Evolutionary conservation across 257 asterid species (phyloP).

Genomic region (Penstemon eatonii): DNA sequence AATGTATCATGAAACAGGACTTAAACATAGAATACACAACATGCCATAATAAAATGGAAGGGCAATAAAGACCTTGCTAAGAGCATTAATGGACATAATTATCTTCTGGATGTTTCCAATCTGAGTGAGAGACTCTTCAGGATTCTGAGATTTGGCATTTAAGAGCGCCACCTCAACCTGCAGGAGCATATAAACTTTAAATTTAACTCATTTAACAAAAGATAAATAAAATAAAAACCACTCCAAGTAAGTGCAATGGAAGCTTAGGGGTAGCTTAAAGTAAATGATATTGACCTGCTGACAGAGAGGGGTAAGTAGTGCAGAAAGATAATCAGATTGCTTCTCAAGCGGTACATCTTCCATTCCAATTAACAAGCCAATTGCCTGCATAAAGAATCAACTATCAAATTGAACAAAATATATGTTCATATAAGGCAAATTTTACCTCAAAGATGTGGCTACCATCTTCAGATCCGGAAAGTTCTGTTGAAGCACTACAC

Average conservation of each 20-base stretch:
- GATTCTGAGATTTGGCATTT: slow-evolving; percentile 60
- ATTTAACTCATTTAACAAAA: slow-evolving; percentile 3
- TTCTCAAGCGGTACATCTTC: slow-evolving; percentile 88
- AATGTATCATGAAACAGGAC: too few species aligned
- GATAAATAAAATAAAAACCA: background rate
- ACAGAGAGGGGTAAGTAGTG: slow-evolving; percentile 86
- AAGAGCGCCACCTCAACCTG: slow-evolving; percentile 76
- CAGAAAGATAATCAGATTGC: slow-evolving; percentile 79
- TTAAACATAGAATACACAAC: too few species aligned
- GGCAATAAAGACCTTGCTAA: slow-evolving; percentile 76
- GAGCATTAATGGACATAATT: slow-evolving; percentile 90
- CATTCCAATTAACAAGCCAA: slow-evolving; percentile 95
- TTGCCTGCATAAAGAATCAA: slow-evolving; percentile 57
- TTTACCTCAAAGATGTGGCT: slow-evolving; percentile 92
- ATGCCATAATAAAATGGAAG: slow-evolving; percentile 19
- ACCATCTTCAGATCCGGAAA: slow-evolving; percentile 79
- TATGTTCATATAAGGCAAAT: background rate
- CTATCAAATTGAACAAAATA: slow-evolving; percentile 12
- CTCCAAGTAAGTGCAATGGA: background rate
- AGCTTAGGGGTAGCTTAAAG: slow-evolving; percentile 13
- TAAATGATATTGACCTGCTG: slow-evolving; percentile 63
- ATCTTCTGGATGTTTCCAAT: slow-evolving; percentile 67
- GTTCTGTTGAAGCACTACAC: slow-evolving; percentile 48
- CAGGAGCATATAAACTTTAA: too few species aligned
- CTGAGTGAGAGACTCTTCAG: slow-evolving; percentile 54